Percentiles rank a stretch among this genome's conserved stretches.
Evolutionary conservation across 495 filamentous ascomycete species (phyloP).

Genomic region (Aspergillus indologenus): DNA sequence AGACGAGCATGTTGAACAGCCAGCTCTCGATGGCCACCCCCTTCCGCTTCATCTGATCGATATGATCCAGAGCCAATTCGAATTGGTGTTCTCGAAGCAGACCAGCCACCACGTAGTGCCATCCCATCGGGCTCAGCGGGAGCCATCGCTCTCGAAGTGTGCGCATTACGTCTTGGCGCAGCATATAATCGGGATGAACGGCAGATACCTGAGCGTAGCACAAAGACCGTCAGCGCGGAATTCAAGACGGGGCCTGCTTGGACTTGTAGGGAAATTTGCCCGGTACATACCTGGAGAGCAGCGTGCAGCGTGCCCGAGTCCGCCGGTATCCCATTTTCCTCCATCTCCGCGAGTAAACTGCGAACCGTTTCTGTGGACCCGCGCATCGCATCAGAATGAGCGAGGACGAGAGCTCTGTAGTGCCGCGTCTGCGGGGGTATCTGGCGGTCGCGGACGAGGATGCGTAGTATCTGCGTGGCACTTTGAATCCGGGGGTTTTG

Average conservation of each 20-base stretch:
- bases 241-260: not conserved
- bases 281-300: slow-evolving; percentile 59
- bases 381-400: slow-evolving; percentile 58
- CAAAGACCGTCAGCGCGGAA: not conserved
- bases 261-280: not conserved
- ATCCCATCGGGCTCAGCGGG: slow-evolving; percentile 58
- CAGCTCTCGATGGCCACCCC: slow-evolving; percentile 58
- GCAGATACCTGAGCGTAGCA: slow-evolving; percentile 56
- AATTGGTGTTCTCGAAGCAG: slow-evolving; percentile 75
- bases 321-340: slow-evolving; percentile 51
- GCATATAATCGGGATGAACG: slow-evolving; percentile 80
- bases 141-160: slow-evolving; percentile 67
- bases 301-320: slow-evolving; percentile 68
- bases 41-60: slow-evolving; percentile 62
- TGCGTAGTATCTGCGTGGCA: slow-evolving; percentile 30
- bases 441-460: slow-evolving; percentile 56
- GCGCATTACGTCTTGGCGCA: slow-evolving; percentile 65
- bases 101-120: slow-evolving; percentile 66
- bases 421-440: slow-evolving; percentile 63
- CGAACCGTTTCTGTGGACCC: slow-evolving; percentile 63
- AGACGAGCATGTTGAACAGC: slow-evolving; percentile 73
- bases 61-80: slow-evolving; percentile 73
- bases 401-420: slow-evolving; percentile 70
- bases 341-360: slow-evolving; percentile 68
- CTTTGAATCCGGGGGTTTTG: slow-evolving; percentile 22